Conservation (phyloP, 164 flowering plant species). For the Euptelea pleiosperma region DNA sequence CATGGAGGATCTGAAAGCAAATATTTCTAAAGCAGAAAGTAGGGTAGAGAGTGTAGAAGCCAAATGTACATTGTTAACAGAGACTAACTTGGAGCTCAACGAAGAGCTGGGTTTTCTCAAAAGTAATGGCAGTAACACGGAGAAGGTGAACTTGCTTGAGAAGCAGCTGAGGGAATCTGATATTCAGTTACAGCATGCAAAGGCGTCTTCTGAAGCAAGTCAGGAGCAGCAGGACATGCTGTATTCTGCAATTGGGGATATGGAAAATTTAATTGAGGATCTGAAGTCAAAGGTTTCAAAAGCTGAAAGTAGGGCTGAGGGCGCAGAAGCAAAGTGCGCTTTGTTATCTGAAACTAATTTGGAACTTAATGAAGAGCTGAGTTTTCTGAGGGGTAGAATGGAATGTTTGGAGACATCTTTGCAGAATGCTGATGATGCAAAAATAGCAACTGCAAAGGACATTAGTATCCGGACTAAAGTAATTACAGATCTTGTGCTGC, state of each 20-base stretch:
- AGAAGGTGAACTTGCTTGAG: constrained; percentile 46
- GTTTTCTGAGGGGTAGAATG: constrained; percentile 42
- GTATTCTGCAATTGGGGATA: constrained; percentile 30
- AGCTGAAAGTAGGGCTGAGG: constrained; percentile 48
- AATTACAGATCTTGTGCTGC: constrained; percentile 60
- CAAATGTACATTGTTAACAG: constrained; percentile 37
- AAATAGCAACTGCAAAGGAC: constrained; percentile 57
- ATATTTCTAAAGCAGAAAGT: constrained; percentile 35
- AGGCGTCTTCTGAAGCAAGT: constrained; percentile 32
- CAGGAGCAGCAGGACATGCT: constrained; percentile 31
- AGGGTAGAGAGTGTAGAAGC: constrained; percentile 51
- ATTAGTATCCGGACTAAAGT: constrained; percentile 51
- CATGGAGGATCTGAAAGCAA: constrained; percentile 39
- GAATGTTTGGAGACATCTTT: constrained; percentile 60
- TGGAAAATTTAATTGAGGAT: constrained; percentile 44
- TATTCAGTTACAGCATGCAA: constrained; percentile 29
- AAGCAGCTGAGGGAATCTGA: constrained; percentile 46
- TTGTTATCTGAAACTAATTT: constrained; percentile 44
- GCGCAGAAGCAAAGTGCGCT: constrained; percentile 50
- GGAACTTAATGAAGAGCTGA: constrained; percentile 54
- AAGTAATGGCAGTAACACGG: constrained; percentile 37
- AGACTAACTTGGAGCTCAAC: constrained; percentile 48
- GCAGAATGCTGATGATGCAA: constrained; percentile 55
- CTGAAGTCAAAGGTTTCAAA: constrained; percentile 39
- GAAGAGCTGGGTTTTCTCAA: constrained; percentile 51